Evolutionary conservation across 805 yeast genomes (phyloP).

Genomic region (Blastobotrys americana): DNA sequence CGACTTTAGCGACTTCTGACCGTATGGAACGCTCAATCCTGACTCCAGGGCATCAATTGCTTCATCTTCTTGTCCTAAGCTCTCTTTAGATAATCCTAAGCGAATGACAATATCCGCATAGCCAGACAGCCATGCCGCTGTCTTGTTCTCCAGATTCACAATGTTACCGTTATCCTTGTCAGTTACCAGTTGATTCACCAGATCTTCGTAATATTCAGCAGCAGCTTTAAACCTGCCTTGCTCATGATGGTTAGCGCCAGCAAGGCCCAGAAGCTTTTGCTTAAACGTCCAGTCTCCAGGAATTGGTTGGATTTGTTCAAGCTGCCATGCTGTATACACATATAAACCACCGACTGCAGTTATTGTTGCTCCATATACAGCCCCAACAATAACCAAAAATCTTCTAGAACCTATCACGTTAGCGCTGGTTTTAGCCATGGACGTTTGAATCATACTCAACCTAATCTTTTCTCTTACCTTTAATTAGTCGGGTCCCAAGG

Average conservation of each 20-base stretch:
- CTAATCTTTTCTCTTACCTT: too few species aligned
- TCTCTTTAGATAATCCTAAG: slow-evolving; percentile 22
- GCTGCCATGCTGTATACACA: slow-evolving; percentile 6
- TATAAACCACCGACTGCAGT: slow-evolving; percentile 8
- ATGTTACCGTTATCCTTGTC: slow-evolving; percentile 10
- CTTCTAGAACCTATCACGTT: slow-evolving; percentile 3
- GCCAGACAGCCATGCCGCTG: slow-evolving; percentile 28
- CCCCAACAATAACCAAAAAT: slow-evolving; percentile 2
- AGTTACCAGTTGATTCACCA: slow-evolving; percentile 19
- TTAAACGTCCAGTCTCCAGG: slow-evolving; percentile 19
- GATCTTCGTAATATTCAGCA: slow-evolving; percentile 17
- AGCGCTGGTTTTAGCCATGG: too few species aligned
- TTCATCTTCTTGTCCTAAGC: slow-evolving; percentile 16
- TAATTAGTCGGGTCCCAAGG: slow-evolving; percentile 6
- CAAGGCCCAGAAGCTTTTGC: slow-evolving; percentile 11
- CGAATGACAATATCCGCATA: slow-evolving; percentile 29
- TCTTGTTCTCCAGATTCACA: slow-evolving; percentile 21
- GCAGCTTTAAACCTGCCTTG: slow-evolving; percentile 14
- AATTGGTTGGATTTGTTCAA: slow-evolving; percentile 16
- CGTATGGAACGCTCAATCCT: slow-evolving; percentile 24
- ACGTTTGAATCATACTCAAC: too few species aligned
- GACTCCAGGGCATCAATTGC: slow-evolving; percentile 25
- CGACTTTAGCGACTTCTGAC: slow-evolving; percentile 20
- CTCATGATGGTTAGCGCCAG: slow-evolving; percentile 16
- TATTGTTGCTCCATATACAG: not conserved